Percentiles rank a stretch among this genome's conserved stretches.
These are phyloP conservation scores for Neurospora sp. DNA, from an alignment of 2,329 filamentous ascomycete genomes.

Conservation along the genomic window DNA sequence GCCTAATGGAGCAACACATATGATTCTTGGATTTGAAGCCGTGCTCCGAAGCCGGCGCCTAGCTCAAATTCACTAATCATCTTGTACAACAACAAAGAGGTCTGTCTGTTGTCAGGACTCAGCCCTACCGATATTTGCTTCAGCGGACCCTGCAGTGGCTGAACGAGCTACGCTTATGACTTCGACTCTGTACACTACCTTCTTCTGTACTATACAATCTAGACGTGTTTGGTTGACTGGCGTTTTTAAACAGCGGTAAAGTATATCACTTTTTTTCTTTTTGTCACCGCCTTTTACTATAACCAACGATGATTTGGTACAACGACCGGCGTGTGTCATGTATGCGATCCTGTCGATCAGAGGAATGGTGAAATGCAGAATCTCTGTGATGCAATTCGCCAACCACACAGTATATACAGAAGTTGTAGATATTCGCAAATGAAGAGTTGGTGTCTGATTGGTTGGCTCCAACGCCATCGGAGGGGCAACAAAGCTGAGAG, in stretches of 20 bases:
- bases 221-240: background rate
- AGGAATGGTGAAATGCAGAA: conserved; percentile 13
- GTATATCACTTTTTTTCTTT: background rate
- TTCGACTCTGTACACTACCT: background rate
- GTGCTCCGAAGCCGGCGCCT: background rate
- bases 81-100: background rate
- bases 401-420: background rate
- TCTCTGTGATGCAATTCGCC: conserved; percentile 11
- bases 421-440: conserved; percentile 3
- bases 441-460: conserved; percentile 1
- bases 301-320: background rate
- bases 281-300: background rate
- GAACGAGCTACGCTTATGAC: background rate
- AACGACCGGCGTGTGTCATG: background rate
- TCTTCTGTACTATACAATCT: background rate
- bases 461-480: background rate
- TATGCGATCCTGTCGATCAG: conserved; percentile 5
- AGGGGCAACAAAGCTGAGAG: background rate
- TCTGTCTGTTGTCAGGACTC: background rate
- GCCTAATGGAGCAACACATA: background rate
- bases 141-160: background rate
- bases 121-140: background rate
- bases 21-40: background rate
- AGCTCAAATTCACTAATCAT: background rate
- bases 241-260: background rate